Percentiles rank a stretch among this genome's conserved stretches.
phyloP scores from a whole-genome alignment of 257 asterid species.

The Buddleja alternifolia region DNA sequence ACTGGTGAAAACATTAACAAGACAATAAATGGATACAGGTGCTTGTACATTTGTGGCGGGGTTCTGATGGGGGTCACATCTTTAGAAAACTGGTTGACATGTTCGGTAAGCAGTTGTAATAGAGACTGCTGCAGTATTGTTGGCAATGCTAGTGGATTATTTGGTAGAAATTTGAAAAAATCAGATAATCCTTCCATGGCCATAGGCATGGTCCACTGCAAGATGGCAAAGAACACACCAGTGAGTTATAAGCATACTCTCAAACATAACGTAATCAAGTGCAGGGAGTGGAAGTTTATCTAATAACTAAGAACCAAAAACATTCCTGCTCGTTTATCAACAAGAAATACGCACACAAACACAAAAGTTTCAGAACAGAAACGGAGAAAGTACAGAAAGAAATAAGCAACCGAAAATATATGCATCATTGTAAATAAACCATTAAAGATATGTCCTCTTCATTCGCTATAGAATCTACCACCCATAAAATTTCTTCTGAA shows the following conservation, averaged over 20 bases:
- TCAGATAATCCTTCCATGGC: conserved; percentile 74
- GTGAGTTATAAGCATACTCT: conserved; percentile 30
- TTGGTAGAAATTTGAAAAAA: conserved; percentile 69
- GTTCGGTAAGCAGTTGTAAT: conserved; percentile 52
- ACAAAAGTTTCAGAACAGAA: neutral
- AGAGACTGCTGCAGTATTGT: conserved; percentile 64
- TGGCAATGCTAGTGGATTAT: conserved; percentile 65
- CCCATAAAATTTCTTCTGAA: neutral
- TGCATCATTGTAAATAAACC: neutral
- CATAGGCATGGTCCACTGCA: conserved; percentile 80
- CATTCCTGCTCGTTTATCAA: neutral
- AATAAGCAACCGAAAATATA: neutral
- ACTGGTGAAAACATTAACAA: conserved; percentile 64
- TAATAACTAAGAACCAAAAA: neutral
- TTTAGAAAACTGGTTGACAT: conserved; percentile 56
- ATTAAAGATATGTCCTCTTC: neutral
- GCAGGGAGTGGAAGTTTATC: conserved; percentile 5
- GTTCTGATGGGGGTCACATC: conserved; percentile 43
- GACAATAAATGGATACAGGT: conserved; percentile 60
- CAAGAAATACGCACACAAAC: neutral
- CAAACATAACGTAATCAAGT: neutral
- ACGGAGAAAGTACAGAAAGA: neutral
- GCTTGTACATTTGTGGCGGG: conserved; percentile 69
- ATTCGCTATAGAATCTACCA: neutral
- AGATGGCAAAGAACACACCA: conserved; percentile 33